These are phyloP conservation scores for Chlorokybus atmophyticus DNA, from an alignment of 139 green algal genomes.

Conservation along the genomic window DNA sequence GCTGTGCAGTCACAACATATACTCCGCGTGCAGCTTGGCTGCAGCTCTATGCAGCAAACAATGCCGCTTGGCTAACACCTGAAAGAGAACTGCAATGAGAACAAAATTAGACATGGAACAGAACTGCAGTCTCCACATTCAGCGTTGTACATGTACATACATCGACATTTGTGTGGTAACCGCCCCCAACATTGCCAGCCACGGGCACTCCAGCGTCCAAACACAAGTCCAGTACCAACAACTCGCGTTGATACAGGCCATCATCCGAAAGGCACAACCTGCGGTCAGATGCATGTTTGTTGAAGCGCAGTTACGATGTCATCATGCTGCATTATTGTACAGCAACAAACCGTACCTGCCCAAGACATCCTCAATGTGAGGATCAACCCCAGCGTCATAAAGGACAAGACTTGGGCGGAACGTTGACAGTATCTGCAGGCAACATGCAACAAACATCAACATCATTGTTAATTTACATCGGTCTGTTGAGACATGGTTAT, in stretches of 20 bases:
- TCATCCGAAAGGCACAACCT: conserved; percentile 1
- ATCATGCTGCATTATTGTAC: not conserved
- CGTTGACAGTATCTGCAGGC: conserved; percentile 28
- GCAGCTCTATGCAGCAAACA: not conserved
- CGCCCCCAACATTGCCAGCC: conserved; percentile 35
- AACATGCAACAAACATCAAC: no score
- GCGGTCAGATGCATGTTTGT: not conserved
- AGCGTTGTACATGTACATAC: not conserved
- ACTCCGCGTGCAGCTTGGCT: not conserved
- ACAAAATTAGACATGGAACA: not conserved
- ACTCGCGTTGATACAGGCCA: conserved; percentile 46
- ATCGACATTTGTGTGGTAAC: not conserved
- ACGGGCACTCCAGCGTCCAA: conserved; percentile 48
- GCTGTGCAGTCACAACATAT: not conserved
- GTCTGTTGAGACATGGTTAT: no score
- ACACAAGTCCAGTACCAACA: conserved; percentile 56
- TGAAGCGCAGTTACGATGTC: not conserved
- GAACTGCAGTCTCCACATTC: not conserved
- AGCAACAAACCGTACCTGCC: not conserved
- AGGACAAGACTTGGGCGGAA: conserved; percentile 66
- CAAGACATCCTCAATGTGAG: not conserved
- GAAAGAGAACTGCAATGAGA: not conserved
- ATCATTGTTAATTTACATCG: no score
- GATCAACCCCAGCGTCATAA: conserved; percentile 48
- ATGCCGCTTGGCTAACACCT: not conserved